phyloP scores from a whole-genome alignment of 352 stramenopile genomes.

The Phytophthora fragariaefolia region DNA sequence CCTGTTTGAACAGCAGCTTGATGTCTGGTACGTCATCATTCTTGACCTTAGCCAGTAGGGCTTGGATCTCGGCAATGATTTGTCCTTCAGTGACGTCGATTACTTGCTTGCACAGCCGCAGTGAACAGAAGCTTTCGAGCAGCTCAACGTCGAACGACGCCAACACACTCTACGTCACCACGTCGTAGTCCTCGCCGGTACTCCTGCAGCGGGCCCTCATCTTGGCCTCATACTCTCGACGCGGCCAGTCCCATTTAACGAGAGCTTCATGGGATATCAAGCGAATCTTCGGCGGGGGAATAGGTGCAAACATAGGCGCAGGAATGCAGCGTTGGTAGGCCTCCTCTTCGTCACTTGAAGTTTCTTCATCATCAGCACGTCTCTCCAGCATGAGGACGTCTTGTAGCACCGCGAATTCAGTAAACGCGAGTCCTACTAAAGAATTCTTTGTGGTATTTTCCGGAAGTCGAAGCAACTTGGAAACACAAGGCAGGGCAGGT shows the following conservation, averaged over 20 bases:
- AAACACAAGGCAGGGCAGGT: neutral
- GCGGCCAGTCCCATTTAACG: neutral
- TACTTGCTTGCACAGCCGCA: neutral
- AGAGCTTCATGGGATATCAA: neutral
- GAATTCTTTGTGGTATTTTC: neutral
- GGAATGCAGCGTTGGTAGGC: neutral
- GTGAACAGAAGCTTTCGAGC: neutral
- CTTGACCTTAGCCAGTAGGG: neutral
- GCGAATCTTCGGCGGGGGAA: neutral
- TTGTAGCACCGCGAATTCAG: too few species aligned
- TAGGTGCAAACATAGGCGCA: neutral
- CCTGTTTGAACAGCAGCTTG: neutral
- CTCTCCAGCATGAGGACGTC: too few species aligned
- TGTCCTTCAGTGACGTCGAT: neutral
- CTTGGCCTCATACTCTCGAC: neutral
- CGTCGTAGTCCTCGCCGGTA: neutral
- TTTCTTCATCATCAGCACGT: too few species aligned
- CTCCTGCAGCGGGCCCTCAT: neutral
- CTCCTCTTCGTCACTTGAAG: neutral
- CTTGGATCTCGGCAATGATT: neutral
- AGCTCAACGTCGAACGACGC: neutral
- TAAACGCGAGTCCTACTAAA: neutral
- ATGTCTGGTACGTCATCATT: neutral
- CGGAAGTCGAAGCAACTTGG: neutral
- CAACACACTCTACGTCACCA: neutral